These are phyloP conservation scores for Rostrohypoxylon terebratum DNA, from an alignment of 495 filamentous ascomycete genomes.

Conservation along the genomic window DNA sequence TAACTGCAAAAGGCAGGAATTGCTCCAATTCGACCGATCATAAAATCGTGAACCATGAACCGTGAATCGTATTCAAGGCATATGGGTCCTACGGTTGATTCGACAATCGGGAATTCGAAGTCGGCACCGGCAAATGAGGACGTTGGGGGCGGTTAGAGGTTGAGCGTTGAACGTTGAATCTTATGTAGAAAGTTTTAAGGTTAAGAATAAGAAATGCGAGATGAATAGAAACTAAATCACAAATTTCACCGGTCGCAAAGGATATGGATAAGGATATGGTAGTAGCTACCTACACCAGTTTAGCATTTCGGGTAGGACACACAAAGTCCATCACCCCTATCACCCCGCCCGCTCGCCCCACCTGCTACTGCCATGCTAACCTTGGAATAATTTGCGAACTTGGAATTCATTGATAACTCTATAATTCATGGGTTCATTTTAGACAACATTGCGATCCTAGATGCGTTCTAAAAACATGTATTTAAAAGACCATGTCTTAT, in stretches of 20 bases:
- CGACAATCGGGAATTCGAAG: neutral
- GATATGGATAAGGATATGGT: slow-evolving; percentile 27
- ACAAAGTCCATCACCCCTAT: slow-evolving; percentile 23
- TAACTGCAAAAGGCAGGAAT: slow-evolving; percentile 4
- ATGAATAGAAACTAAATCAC: slow-evolving; percentile 19
- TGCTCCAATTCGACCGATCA: slow-evolving; percentile 23
- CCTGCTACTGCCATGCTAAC: slow-evolving; percentile 9
- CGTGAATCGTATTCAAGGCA: neutral
- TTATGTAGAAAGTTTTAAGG: neutral
- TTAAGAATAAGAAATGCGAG: slow-evolving; percentile 7
- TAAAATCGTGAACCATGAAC: no score
- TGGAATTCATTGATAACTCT: slow-evolving; percentile 3
- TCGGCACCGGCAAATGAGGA: neutral
- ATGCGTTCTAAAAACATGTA: neutral
- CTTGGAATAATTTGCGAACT: neutral
- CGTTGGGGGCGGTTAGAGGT: neutral
- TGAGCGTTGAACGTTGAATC: slow-evolving; percentile 8
- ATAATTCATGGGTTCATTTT: neutral
- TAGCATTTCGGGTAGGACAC: slow-evolving; percentile 7
- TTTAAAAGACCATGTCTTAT: slow-evolving; percentile 3
- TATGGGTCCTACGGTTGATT: neutral
- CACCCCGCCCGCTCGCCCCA: slow-evolving; percentile 42
- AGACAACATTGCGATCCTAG: neutral
- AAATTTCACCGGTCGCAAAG: slow-evolving; percentile 34
- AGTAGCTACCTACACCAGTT: no score